Evolutionary conservation across 352 stramenopile genomes (phyloP), one percentile per base, ranked within the genome.

Genomic region (Phytopythium kandeliae): DNA sequence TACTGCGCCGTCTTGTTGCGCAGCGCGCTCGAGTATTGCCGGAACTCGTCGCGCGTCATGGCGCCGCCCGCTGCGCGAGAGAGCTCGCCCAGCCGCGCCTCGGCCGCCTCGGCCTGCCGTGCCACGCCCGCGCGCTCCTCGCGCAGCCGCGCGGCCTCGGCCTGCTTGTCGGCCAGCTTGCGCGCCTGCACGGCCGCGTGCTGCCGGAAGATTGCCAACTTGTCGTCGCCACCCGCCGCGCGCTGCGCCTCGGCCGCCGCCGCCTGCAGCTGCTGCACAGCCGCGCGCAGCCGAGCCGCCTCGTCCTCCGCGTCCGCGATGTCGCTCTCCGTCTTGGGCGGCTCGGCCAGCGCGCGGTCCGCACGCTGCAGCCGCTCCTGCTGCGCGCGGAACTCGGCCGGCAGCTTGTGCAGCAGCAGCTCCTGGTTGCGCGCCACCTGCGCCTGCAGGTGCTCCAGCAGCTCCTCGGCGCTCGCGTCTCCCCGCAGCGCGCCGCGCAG

Each of bases 1-100:
- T 97, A 97, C 41, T 92, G 75, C 57, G 95, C 87, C 6, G 82
- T 96, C 58, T 97, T 97, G 56, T 96, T 93, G 41, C 90, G 76
- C 44, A 98, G 63, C 22, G 78, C 77, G 41, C 78, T 87, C 31
- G 73, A 84, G 60, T 96, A 96, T 51, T 96, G 75, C 55, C 92
- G 88, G 57, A 96, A 95, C 55, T 97, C 88, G 44, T 95, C 84
- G 48, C 80, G 82, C 38, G 69, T 86, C 81, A 95, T 92, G 60
- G 86, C 89, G 36, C 92, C 85, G 26, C 75, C 62, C 13, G 51
- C 58, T 6, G 55, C 52, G 2, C 45, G 16, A 16, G 56, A 69
- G 41, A 84, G 60, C 53, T 78, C 71, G 13, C 62, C 65, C 53
- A 96, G 57, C 38, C 88, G 86, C 16, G 60, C 51, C 38, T 94